These are phyloP conservation scores for Chenopodium album DNA, from an alignment of 148 eudicot species.

Conservation along the genomic window DNA sequence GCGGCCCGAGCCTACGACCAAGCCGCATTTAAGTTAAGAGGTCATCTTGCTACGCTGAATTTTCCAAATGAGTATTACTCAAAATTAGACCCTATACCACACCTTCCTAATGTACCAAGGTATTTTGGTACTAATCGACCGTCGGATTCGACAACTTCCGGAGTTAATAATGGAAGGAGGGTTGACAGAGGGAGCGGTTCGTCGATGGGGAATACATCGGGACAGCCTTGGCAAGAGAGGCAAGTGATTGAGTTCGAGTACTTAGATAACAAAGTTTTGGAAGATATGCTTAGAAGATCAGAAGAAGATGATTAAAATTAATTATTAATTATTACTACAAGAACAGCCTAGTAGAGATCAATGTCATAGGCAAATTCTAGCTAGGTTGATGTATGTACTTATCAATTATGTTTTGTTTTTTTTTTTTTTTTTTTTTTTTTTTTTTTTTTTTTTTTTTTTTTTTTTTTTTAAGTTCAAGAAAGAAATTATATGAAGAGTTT, in stretches of 20 bases:
- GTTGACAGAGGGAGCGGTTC: neutral
- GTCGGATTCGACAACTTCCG: neutral
- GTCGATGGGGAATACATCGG: neutral
- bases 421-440: no score
- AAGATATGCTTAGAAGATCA: slow-evolving; percentile 54
- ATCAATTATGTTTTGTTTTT: neutral
- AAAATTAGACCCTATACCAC: slow-evolving; percentile 34
- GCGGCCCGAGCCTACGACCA: slow-evolving; percentile 62
- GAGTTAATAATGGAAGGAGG: slow-evolving; percentile 1
- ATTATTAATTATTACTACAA: neutral
- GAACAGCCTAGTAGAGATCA: neutral
- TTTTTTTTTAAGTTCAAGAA: neutral
- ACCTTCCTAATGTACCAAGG: slow-evolving; percentile 22
- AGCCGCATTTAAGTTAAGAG: slow-evolving; percentile 54
- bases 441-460: no score
- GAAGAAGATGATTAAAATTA: slow-evolving; percentile 3
- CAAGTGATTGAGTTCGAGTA: slow-evolving; percentile 61
- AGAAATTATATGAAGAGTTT: neutral
- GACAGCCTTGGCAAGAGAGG: slow-evolving; percentile 21
- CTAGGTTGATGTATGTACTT: neutral
- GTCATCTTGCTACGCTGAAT: slow-evolving; percentile 52
- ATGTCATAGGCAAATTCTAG: neutral
- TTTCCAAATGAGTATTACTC: slow-evolving; percentile 53
- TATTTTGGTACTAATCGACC: slow-evolving; percentile 2
- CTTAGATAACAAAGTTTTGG: slow-evolving; percentile 54